Conservation (phyloP, 2,329 filamentous ascomycete species). For the Colletotrichum sp. region DNA sequence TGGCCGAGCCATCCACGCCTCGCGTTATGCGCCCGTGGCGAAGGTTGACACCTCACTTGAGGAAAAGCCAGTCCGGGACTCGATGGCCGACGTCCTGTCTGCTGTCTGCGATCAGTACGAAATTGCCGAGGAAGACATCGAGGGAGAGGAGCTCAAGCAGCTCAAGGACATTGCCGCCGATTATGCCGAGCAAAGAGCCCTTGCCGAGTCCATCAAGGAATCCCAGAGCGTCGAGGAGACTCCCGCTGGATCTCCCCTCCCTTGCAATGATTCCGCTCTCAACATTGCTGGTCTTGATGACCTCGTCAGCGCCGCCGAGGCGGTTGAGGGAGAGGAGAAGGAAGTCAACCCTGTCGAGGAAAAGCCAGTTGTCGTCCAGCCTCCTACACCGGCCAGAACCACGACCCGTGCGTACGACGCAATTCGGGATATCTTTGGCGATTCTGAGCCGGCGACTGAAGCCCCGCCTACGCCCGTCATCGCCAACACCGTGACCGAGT, state of each 20-base stretch:
- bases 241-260: slow-evolving; percentile 17
- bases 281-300: slow-evolving; percentile 14
- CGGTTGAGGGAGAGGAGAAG: slow-evolving; percentile 4
- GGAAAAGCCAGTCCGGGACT: slow-evolving; percentile 8
- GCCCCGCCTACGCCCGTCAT: slow-evolving; percentile 7
- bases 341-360: neutral
- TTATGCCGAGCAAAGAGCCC: slow-evolving; percentile 4
- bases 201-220: slow-evolving; percentile 26
- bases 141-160: slow-evolving; percentile 35
- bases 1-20: slow-evolving; percentile 53
- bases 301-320: slow-evolving; percentile 8
- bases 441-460: slow-evolving; percentile 25
- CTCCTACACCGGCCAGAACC: slow-evolving; percentile 14
- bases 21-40: slow-evolving; percentile 36
- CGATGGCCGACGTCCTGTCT: slow-evolving; percentile 34
- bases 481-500: neutral
- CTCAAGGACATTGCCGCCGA: slow-evolving; percentile 28
- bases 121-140: slow-evolving; percentile 38
- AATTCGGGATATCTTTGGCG: slow-evolving; percentile 43
- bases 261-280: slow-evolving; percentile 8
- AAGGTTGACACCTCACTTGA: slow-evolving; percentile 26
- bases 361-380: slow-evolving; percentile 2
- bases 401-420: slow-evolving; percentile 30
- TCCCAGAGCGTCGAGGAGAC: slow-evolving; percentile 26
- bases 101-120: slow-evolving; percentile 41